Evolutionary conservation across 106 monocot genomes (phyloP).

Genomic region (Dactylorhiza incarnata): DNA sequence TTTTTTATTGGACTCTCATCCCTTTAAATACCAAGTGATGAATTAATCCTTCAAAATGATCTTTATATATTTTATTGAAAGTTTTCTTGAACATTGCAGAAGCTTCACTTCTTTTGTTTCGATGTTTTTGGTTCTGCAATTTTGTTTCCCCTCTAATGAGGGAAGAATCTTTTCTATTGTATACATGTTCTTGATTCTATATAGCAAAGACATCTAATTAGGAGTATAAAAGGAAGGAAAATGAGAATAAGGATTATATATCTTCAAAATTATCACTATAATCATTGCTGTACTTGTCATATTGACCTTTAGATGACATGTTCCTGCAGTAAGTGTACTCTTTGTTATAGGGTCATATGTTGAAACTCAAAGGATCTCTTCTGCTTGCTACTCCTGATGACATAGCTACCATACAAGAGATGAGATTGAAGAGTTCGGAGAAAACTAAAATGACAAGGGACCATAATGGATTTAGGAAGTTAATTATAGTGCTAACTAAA

Average conservation of each 20-base stretch:
- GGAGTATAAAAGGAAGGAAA: neutral
- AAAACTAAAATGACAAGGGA: slow-evolving; percentile 96
- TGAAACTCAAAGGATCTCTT: slow-evolving; percentile 92
- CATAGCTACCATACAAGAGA: slow-evolving; percentile 61
- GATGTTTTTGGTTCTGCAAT: neutral
- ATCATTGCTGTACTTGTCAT: neutral
- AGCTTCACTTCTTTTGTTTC: neutral
- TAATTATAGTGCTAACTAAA: slow-evolving; percentile 76
- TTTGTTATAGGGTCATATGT: slow-evolving; percentile 61
- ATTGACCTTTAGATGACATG: neutral
- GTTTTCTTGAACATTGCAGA: neutral
- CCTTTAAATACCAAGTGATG: neutral
- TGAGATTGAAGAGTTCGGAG: slow-evolving; percentile 74
- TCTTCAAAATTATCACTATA: neutral
- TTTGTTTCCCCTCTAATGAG: neutral
- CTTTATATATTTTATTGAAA: slow-evolving; percentile 1
- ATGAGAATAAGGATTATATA: neutral
- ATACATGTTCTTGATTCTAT: neutral
- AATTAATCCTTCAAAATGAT: neutral
- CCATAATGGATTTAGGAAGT: slow-evolving; percentile 95
- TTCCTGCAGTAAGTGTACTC: slow-evolving; percentile 1
- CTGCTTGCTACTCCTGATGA: slow-evolving; percentile 90
- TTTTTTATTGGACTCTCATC: neutral
- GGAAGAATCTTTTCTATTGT: neutral
- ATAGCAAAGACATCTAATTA: neutral